Evolutionary conservation across 345 rosid genomes (phyloP).

Genomic region (Diplotaxis tenuifolia): DNA sequence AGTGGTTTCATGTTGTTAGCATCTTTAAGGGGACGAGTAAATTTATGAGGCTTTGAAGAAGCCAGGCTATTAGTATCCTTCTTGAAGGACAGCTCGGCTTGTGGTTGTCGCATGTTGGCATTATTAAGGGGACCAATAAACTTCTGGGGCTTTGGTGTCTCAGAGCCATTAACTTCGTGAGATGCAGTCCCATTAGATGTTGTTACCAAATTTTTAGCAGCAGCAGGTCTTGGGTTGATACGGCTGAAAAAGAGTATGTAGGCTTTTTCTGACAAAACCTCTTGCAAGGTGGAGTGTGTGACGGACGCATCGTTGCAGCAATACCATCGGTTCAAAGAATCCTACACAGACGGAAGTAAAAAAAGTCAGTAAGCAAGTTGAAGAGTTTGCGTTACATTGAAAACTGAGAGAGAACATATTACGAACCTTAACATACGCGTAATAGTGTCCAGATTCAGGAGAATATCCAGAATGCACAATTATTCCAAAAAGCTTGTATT

Average conservation of each 20-base stretch:
- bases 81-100: conserved; percentile 41
- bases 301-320: conserved; percentile 87
- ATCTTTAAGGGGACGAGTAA: conserved; percentile 40
- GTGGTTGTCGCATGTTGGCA: conserved; percentile 38
- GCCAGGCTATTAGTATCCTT: conserved; percentile 35
- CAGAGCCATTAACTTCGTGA: conserved; percentile 50
- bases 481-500: conserved; percentile 91
- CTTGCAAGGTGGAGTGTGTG: conserved; percentile 69
- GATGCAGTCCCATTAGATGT: conserved; percentile 59
- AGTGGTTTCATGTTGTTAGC: conserved; percentile 34
- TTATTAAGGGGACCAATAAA: conserved; percentile 42
- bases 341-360: conserved; percentile 45
- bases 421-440: conserved; percentile 88
- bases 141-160: conserved; percentile 42
- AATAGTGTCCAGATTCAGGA: conserved; percentile 93
- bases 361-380: conserved; percentile 24
- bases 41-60: conserved; percentile 42
- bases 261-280: conserved; percentile 90
- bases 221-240: conserved; percentile 57
- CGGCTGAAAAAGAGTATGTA: conserved; percentile 93
- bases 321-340: conserved; percentile 86
- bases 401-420: conserved; percentile 10
- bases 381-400: not conserved
- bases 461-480: conserved; percentile 94
- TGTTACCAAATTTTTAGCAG: conserved; percentile 37